A percentile compares a stretch with the other conserved stretches of the same genome.
Conservation (phyloP, 768 basidiomycete species). For the Macrolepiota albuminosa region DNA sequence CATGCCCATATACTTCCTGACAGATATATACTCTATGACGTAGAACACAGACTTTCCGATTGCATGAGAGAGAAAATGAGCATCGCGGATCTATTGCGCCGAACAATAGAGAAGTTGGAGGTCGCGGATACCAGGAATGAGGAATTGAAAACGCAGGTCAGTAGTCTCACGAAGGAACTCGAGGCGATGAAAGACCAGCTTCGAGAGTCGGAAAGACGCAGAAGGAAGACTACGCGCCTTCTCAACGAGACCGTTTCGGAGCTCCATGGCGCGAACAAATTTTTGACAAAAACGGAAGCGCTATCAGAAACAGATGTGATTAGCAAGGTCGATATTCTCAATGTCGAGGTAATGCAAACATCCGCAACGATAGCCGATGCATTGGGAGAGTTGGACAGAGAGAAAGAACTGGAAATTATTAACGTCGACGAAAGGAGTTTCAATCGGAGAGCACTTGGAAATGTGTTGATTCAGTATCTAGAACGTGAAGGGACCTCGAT, state of each 20-base stretch:
- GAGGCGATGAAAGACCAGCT: constrained; percentile 7
- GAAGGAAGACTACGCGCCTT: constrained; percentile 14
- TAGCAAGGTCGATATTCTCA: constrained; percentile 16
- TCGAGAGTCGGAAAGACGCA: constrained; percentile 15
- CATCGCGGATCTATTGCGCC: neutral
- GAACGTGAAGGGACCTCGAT: neutral
- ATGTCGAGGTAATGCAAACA: constrained; percentile 17
- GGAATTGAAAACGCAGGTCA: constrained; percentile 2
- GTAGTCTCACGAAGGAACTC: neutral
- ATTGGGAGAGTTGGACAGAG: constrained; percentile 4
- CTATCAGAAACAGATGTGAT: constrained; percentile 40
- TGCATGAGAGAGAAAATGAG: constrained; percentile 11
- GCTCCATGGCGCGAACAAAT: constrained; percentile 36
- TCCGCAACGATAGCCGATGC: constrained; percentile 17
- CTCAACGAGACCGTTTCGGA: constrained; percentile 31
- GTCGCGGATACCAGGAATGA: neutral
- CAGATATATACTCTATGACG: neutral
- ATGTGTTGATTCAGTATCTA: constrained; percentile 6
- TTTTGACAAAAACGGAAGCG: constrained; percentile 37
- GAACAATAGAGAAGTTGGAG: constrained; percentile 1
- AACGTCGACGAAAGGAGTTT: neutral
- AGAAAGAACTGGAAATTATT: neutral
- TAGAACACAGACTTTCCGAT: constrained; percentile 1
- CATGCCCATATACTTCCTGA: neutral
- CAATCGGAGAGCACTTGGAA: constrained; percentile 8